Evolutionary conservation across 768 basidiomycete genomes (phyloP), one percentile per base, ranked within the genome.

Genomic region (Mycena belliarum): DNA sequence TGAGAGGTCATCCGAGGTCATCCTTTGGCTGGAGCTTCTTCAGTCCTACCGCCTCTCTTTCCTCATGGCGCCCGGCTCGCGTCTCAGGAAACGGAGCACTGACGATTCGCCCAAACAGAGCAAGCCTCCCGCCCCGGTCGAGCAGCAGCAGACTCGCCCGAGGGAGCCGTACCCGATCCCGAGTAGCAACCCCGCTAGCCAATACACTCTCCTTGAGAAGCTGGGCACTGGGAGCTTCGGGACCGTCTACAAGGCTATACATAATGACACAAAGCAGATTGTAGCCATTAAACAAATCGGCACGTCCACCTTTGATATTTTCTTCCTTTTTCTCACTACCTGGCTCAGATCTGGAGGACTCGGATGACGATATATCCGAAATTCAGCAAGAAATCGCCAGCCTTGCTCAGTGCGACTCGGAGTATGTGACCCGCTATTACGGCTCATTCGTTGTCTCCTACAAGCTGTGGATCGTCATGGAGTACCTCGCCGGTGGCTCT

Each of bases 401-500:
- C 72, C 82, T 99, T 26, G 93, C 95, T 1, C 91, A 91, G 65
- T 96, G 95, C 76, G 94, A 95, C 70, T 98, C 95, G 6, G 93
- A 95, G 75, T 94, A 93, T 72, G 93, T 99, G 51, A 98, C 97
- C 40, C 82, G 89, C 44, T 98, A 98, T 72, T 98, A 97, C 67
- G 95, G 94, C 43, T 95, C 93, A 46, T 99, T 99, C 72, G 93
- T 99, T 52, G 87, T 93, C 63, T 87, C 91, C 33, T 98, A 96
- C 79, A 96, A 98, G 73, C 80, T 99, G 23, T 99, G 97, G 97
- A 99, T 99, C 69, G 77, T 99, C 67, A 98, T 99, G 97, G 97
- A 99, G 73, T 99, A 93, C 74, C 88, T 98, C 52, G 95, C 94
- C 0, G 97, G 97, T 41, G 97, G 97, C n/a, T 97, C 95, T 25